Base-by-base conservation (phyloP, 2,329 filamentous ascomycete species). In the Penicillium sp. region DNA sequence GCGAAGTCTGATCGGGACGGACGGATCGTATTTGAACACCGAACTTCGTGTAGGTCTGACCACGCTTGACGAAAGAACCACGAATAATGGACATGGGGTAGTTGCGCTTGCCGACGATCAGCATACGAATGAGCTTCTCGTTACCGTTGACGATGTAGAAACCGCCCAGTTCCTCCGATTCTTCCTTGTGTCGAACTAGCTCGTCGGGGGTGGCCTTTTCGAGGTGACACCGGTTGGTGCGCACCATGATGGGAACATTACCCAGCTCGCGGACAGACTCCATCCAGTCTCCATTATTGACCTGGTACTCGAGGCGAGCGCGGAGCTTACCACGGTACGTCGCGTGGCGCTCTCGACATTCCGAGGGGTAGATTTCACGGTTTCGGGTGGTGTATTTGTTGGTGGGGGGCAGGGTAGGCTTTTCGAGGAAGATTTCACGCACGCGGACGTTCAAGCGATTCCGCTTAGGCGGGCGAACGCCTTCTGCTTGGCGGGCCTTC, bases 91-190 rank as follows among this genome's bases (percentile, higher is more conserved):
- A 93, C 84, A 97, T 89, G 48, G 94, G 93, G 69, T 91, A 97
- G 74, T 99, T 99, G 68, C 94, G 84, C 74, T 90, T 86, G 70
- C 91, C 91, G 59, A 97, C 84, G 60, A 96, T 87, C 59, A 99
- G 81, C 79, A 97, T 86, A 69, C 94, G 90, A 65, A 97, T 91
- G 55, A 97, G 85, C 78, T 97, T 97, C 74, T 99, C 94, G 68
- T 92, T 96, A 61, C 94, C 94, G 72, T 99, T 99, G 67, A 99
- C 89, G 66, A 99, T 86, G 70, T 97, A 99, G 74, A 97, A 99
- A 42, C 94, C 94, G 37, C 94, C 94, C 32, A 97, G 77, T 74
- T 99, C 94, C 74, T 99, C 94, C 0, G 92, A 89, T 74, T 99
- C 94, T 76, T 99, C 94, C 72, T 97, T 96, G 57, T 86, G 85